A percentile compares a stretch with the other conserved stretches of the same genome.
These are phyloP conservation scores for Venturia pyrina DNA, from an alignment of 2,329 filamentous ascomycete species.

Conservation along the genomic window DNA sequence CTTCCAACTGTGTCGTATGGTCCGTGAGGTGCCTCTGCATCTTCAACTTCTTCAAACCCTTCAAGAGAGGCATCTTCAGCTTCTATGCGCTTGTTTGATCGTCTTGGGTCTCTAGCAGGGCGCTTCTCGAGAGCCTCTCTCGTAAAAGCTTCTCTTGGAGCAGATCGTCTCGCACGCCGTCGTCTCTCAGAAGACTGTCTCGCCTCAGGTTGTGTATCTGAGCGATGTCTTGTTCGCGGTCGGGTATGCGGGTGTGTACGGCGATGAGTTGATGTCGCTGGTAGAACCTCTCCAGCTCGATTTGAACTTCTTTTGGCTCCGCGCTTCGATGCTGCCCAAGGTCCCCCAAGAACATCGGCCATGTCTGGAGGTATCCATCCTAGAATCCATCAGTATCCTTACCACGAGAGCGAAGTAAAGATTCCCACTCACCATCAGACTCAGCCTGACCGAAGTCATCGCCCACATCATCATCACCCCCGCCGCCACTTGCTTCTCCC, in stretches of 20 bases:
- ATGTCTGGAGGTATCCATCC: neutral
- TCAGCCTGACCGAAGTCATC: neutral
- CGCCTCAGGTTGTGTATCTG: neutral
- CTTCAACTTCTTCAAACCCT: neutral
- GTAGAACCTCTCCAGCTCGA: neutral
- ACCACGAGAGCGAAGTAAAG: neutral
- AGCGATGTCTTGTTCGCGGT: neutral
- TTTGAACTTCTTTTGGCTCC: neutral
- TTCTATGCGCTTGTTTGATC: neutral
- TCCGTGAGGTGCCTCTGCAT: neutral
- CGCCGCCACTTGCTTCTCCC: neutral
- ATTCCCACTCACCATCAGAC: neutral
- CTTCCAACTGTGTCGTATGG: neutral
- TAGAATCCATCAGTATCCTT: neutral
- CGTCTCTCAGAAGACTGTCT: neutral
- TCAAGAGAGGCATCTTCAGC: neutral
- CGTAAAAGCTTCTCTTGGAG: neutral
- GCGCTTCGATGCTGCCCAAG: neutral
- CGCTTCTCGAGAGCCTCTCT: neutral
- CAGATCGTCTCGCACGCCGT: neutral
- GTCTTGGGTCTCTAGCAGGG: neutral
- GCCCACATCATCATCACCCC: neutral
- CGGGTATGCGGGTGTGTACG: neutral
- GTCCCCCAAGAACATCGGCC: neutral
- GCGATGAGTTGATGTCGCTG: too few relatives aligned